Percentiles rank a stretch among this genome's conserved stretches.
phyloP scores from a whole-genome alignment of 192 early-diverging fungal species.

The Coemansia nantahalensis region DNA sequence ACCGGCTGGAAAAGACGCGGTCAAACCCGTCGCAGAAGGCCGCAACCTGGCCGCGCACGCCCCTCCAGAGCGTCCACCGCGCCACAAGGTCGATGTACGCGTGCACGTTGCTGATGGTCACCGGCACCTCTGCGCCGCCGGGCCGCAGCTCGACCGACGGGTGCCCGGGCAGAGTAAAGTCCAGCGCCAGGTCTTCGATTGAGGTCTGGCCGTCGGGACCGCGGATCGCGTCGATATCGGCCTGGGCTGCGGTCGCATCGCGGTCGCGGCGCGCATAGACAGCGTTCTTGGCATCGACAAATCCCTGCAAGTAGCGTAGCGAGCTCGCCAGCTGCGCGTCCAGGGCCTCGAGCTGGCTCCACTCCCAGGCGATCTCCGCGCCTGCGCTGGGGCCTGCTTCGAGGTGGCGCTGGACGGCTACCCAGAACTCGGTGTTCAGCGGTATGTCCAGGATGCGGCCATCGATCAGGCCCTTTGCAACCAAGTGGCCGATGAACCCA shows the following conservation, averaged over 20 bases:
- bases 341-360: conserved; percentile 53
- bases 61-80: conserved; percentile 61
- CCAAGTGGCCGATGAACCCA: conserved; percentile 75
- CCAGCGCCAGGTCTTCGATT: conserved; percentile 69
- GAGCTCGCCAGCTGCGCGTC: conserved; percentile 69
- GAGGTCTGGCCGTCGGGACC: conserved; percentile 45
- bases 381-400: not conserved
- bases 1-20: conserved; percentile 68
- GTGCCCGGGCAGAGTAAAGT: conserved; percentile 87
- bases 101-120: conserved; percentile 81
- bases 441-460: conserved; percentile 82
- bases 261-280: conserved; percentile 58
- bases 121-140: conserved; percentile 61
- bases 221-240: conserved; percentile 50
- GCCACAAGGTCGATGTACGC: conserved; percentile 69
- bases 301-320: conserved; percentile 62
- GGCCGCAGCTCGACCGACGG: conserved; percentile 63
- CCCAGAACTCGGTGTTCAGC: conserved; percentile 72
- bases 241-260: conserved; percentile 47
- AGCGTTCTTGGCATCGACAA: conserved; percentile 57
- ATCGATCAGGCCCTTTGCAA: conserved; percentile 87
- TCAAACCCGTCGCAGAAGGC: conserved; percentile 83
- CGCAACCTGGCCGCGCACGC: conserved; percentile 66
- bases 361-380: conserved; percentile 12
- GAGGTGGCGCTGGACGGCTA: conserved; percentile 58